Conservation (phyloP, 1,284 basidiomycete genomes). For the Rhodotorula sp. region DNA sequence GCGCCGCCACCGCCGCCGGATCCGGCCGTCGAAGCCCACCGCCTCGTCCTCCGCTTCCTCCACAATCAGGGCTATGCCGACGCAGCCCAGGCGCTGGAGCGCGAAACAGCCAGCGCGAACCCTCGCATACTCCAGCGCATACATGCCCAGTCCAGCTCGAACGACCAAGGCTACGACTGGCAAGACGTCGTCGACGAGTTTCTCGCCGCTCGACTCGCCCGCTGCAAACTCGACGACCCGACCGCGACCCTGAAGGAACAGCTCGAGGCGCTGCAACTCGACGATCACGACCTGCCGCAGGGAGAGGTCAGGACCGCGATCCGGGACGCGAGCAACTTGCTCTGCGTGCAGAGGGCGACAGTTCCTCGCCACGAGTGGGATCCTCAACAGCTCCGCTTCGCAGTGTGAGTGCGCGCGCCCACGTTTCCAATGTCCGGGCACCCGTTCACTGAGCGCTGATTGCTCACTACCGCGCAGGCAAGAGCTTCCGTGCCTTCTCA, state of each 20-base stretch:
- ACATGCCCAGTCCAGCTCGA: conserved; percentile 8
- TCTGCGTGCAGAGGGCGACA: conserved; percentile 24
- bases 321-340: conserved; percentile 35
- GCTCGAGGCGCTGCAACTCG: conserved; percentile 8
- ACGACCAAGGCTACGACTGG: conserved; percentile 6
- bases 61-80: conserved; percentile 17
- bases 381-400: conserved; percentile 25
- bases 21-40: conserved; percentile 14
- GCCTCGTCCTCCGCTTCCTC: conserved; percentile 30
- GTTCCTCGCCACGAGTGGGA: conserved; percentile 40
- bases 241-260: conserved; percentile 9
- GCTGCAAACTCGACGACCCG: conserved; percentile 16
- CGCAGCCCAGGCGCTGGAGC: conserved; percentile 17
- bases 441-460: background rate
- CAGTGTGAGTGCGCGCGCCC: conserved; percentile 7
- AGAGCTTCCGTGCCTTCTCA: conserved; percentile 36
- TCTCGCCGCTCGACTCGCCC: conserved; percentile 15
- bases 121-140: conserved; percentile 11
- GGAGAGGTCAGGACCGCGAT: conserved; percentile 18
- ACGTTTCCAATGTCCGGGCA: background rate
- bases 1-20: background rate
- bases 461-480: background rate
- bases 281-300: background rate
- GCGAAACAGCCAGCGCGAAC: conserved; percentile 13
- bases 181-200: conserved; percentile 36